Base-by-base conservation (phyloP, 106 monocot species). In the Allium fistulosum region DNA sequence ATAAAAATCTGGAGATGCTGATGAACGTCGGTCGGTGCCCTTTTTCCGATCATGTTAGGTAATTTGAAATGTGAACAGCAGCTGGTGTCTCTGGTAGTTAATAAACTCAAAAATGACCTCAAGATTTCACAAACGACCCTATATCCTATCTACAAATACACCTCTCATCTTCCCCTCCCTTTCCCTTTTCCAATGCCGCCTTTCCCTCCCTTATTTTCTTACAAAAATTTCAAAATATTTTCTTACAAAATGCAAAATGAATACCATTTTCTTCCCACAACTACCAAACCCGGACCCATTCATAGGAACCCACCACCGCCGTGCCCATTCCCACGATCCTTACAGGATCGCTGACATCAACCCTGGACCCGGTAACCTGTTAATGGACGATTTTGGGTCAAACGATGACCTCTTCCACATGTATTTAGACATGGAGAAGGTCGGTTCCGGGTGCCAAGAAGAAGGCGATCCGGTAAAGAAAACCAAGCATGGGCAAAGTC, bases 391-490 rank as follows among this genome's bases (percentile, higher is more conserved):
- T 4, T 11, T 53, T 27, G 67, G 67, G 45, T 65, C 64, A 37
- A 85, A 95, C 50, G 94, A 95, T 57, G 91, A 96, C 61, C 77
- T 86, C 49, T 91, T 96, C 72, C 81, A 69, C 74, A 85, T 88
- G 9, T 96, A 76, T 75, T 81, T 96, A 76, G 91, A 91, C 68
- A 82, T 91, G 48, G 91, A 96, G 74, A 88, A 91, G 81, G 77
- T 95, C 48, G 79, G 73, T 9, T 61, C 57, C 72, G 80, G 0
- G 73, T 46, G 4, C 53, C 67, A 47, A 47, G 53, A 45, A 72
- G 69, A 18, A 11, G 37, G 27, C 66, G 46, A 28, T 7, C 26
- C 56, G 14, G 12, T 10, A 26, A 53, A 14, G 53, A 8, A 71
- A 53, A 65, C 82, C 12, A 90, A 81, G 76, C 94, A 94, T 56